Evolutionary conservation across 495 filamentous ascomycete genomes (phyloP).

Genomic region (Astrothelium macrocarpum): DNA sequence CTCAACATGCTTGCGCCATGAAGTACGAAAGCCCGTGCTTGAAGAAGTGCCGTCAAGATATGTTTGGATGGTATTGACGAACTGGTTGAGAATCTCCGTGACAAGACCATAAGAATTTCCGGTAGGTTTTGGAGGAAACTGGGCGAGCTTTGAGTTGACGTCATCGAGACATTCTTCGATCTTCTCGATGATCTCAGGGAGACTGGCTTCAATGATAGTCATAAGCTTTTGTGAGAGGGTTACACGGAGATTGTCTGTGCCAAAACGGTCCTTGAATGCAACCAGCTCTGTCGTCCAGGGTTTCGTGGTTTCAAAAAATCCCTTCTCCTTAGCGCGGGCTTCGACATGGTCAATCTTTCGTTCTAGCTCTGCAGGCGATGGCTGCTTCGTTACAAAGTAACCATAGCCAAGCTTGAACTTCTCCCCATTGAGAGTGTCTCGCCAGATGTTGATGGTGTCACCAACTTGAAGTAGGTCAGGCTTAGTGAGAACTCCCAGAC

Average conservation of each 20-base stretch:
- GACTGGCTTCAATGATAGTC: constrained; percentile 20
- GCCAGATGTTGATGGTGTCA: constrained; percentile 44
- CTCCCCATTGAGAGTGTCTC: constrained; percentile 46
- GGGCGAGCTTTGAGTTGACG: constrained; percentile 22
- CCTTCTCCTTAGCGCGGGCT: constrained; percentile 31
- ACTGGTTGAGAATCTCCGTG: constrained; percentile 15
- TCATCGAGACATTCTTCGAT: constrained; percentile 24
- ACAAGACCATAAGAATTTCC: constrained; percentile 25
- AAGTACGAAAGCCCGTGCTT: constrained; percentile 24
- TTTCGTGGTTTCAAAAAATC: constrained; percentile 31
- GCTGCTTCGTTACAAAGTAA: constrained; percentile 43
- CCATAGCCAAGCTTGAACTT: constrained; percentile 43
- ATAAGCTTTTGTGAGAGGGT: constrained; percentile 33
- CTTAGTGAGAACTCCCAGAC: constrained; percentile 72
- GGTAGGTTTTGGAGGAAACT: constrained; percentile 28
- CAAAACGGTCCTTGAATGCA: constrained; percentile 30
- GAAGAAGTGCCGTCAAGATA: constrained; percentile 20
- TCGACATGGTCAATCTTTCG: constrained; percentile 26
- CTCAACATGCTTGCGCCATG: constrained; percentile 13
- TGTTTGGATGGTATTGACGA: constrained; percentile 12
- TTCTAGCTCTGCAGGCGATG: constrained; percentile 31
- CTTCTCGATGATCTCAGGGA: constrained; percentile 29
- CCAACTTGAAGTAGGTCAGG: constrained; percentile 53
- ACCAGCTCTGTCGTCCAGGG: constrained; percentile 33
- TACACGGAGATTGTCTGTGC: constrained; percentile 29